Percentiles rank a stretch among this genome's conserved stretches.
Conservation (phyloP, 163 green algal species). For the Chlorella variabilis region DNA sequence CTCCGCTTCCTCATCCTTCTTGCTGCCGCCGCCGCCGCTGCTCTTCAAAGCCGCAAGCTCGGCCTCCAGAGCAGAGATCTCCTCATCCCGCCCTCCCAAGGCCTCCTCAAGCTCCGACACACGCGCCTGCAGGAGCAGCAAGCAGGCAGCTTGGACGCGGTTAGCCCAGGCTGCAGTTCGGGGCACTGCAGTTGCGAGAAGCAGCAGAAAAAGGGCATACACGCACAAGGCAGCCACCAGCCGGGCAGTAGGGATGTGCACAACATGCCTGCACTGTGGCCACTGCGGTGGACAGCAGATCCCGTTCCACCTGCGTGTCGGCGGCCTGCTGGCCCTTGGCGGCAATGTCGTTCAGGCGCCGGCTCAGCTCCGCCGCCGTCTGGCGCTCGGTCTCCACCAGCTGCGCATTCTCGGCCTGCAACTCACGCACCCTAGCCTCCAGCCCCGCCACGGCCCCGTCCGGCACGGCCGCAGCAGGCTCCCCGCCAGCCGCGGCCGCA, state of each 20-base stretch:
- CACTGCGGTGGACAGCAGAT: slow-evolving; percentile 10
- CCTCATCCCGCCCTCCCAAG: slow-evolving; percentile 22
- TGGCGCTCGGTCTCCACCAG: slow-evolving; percentile 35
- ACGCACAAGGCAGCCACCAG: not conserved
- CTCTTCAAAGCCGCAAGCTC: slow-evolving; percentile 5
- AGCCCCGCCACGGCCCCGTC: not conserved
- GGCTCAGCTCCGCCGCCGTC: slow-evolving; percentile 19
- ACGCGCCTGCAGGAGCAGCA: slow-evolving; percentile 6
- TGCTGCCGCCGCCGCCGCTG: not conserved
- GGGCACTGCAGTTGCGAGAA: no score
- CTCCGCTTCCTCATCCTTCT: not conserved
- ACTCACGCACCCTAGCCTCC: slow-evolving; percentile 2
- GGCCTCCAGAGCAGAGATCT: slow-evolving; percentile 27
- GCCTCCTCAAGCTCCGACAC: slow-evolving; percentile 37
- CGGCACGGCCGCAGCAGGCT: not conserved
- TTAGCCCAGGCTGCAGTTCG: no score
- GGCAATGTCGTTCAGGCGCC: slow-evolving; percentile 22
- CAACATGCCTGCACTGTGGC: slow-evolving; percentile 3
- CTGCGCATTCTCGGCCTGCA: slow-evolving; percentile 12
- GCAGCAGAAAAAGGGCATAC: no score
- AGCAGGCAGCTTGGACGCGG: no score
- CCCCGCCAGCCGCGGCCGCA: not conserved
- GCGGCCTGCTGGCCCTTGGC: slow-evolving; percentile 6
- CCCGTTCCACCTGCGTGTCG: slow-evolving; percentile 12
- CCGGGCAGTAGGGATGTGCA: not conserved